Evolutionary conservation across 1,284 basidiomycete genomes (phyloP).

Genomic region (Puccinia polysora): DNA sequence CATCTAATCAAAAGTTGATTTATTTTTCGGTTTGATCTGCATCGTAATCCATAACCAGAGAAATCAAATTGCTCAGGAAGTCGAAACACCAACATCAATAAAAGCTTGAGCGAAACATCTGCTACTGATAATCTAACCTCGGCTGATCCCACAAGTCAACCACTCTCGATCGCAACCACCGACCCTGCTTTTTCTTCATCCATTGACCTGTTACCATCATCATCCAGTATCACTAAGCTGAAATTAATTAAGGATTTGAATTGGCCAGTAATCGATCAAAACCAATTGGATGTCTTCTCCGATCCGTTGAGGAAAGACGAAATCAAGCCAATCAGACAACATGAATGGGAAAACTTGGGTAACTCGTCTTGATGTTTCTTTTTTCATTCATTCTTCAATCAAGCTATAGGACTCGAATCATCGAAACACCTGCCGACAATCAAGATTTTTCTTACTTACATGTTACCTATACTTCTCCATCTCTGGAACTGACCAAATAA

Average conservation of each 20-base stretch:
- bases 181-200: not conserved
- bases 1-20: not conserved
- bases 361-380: too few relatives aligned
- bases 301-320: constrained; percentile 33
- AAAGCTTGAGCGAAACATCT: not conserved
- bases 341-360: too few relatives aligned
- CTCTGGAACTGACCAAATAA: too few relatives aligned
- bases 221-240: not conserved
- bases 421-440: too few relatives aligned
- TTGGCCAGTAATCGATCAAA: constrained; percentile 20
- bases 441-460: too few relatives aligned
- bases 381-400: too few relatives aligned
- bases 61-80: constrained; percentile 20
- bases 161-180: not conserved
- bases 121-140: not conserved
- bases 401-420: too few relatives aligned
- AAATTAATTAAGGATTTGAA: constrained; percentile 6
- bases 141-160: not conserved
- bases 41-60: not conserved
- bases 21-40: not conserved
- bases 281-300: not conserved
- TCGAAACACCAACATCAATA: not conserved
- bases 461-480: too few relatives aligned
- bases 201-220: not conserved
- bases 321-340: constrained; percentile 31